Evolutionary conservation across 2,329 filamentous ascomycete genomes (phyloP), one percentile per base, ranked within the genome.

Genomic region (Ophiostoma montium): DNA sequence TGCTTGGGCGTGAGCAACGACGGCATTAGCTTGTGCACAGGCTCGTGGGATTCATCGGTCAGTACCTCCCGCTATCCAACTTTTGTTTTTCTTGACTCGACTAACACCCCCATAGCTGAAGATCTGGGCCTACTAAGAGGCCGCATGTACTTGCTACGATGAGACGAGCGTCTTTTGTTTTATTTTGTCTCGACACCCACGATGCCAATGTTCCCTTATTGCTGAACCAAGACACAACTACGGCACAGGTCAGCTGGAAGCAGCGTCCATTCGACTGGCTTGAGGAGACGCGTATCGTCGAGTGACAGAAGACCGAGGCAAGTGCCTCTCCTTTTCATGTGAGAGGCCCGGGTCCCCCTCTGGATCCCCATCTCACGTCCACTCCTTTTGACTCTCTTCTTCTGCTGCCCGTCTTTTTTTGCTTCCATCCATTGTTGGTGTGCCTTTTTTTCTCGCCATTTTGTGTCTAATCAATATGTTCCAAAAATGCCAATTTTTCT

Each of bases 1-100:
- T 98, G 92, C 69, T 72, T 98, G 63, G 92, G 92, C 57, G 92
- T 98, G 60, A 96, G 90, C 75, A 96, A 96, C 67, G 92, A 98
- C 64, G 92, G 90, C 55, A 95, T 96, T 72, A 96, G 90, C 73
- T 75, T 98, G 71, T 96, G 92, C 78, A 98, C 92, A 62, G 92
- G 92, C 67, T 98, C 92, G 58, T 98, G 92, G 92, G 92, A 98
- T 71, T 95, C 92, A 61, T 77, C 95, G 75, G 92, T 96, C 78
- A 71, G 87, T 76, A 50, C 16, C 8, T 27, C 23, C 38, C 7
- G 9, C 19, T 16, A 41, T 16, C 12, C n/a, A 2, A 18, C 8
- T 16, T 0, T 31, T 33, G 3, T 12, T 30, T 19, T 13, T 5
- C 9, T 46, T 39, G 9, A 13, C 2, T 19, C 13, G 30, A 55